Conservation (phyloP, 164 flowering plant species). For the Vitis amurensis region DNA sequence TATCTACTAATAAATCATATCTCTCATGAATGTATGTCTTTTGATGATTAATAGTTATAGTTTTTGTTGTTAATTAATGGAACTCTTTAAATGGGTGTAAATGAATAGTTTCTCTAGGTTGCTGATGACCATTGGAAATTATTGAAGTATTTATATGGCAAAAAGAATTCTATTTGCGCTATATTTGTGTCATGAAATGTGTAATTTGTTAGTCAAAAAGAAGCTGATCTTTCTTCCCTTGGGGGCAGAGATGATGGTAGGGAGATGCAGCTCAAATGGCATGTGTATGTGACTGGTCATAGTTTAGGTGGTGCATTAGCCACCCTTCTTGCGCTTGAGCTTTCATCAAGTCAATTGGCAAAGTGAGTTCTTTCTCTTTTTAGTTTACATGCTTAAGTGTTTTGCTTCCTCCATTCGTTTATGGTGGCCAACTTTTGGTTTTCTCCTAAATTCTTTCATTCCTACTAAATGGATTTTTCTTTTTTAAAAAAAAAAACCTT, state of each 20-base stretch:
- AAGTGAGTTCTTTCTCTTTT: slow-evolving; percentile 56
- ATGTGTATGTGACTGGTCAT: slow-evolving; percentile 91
- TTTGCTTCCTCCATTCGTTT: neutral
- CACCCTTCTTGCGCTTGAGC: slow-evolving; percentile 92
- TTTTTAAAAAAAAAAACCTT: neutral
- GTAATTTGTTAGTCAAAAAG: neutral
- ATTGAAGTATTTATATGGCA: neutral
- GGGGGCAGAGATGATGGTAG: slow-evolving; percentile 57
- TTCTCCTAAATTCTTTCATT: too few relatives aligned
- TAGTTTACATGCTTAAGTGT: neutral
- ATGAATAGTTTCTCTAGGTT: too few relatives aligned
- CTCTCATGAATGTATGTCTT: too few relatives aligned
- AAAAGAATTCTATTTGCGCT: neutral
- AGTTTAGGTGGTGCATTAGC: slow-evolving; percentile 98
- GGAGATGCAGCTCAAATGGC: slow-evolving; percentile 64
- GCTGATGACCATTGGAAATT: too few relatives aligned
- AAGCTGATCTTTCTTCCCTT: neutral
- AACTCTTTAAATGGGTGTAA: too few relatives aligned
- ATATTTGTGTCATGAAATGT: slow-evolving; percentile 3
- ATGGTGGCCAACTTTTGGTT: too few relatives aligned
- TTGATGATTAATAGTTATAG: too few relatives aligned
- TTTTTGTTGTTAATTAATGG: too few relatives aligned
- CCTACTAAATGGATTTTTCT: too few relatives aligned
- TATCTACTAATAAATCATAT: too few relatives aligned
- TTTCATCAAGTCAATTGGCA: slow-evolving; percentile 83